A percentile compares a stretch with the other conserved stretches of the same genome.
Evolutionary conservation across 176 grass and related monocot species (phyloP).

Genomic region (Rhynchospora tenuis): DNA sequence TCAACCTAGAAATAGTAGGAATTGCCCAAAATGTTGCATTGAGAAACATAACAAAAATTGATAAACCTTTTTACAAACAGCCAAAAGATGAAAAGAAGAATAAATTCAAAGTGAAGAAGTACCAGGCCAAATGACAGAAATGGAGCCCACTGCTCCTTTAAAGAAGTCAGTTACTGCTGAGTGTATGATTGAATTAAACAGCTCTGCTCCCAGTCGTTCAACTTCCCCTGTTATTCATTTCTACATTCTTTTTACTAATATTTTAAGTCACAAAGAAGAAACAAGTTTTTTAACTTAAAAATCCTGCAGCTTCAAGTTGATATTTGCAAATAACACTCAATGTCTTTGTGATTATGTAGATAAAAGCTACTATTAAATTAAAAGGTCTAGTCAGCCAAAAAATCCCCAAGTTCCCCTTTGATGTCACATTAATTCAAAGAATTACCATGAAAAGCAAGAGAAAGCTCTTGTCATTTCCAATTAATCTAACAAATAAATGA

Average conservation of each 20-base stretch:
- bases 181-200: background rate
- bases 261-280: background rate
- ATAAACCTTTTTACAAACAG: background rate
- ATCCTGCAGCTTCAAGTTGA: background rate
- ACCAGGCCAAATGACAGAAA: slow-evolving; percentile 20
- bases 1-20: slow-evolving; percentile 9
- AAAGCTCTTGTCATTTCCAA: background rate
- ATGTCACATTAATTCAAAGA: background rate
- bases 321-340: background rate
- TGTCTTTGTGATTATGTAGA: background rate
- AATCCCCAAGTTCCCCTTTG: background rate
- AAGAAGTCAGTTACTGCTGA: background rate
- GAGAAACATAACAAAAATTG: background rate
- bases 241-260: background rate
- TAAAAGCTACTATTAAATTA: background rate
- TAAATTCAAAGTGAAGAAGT: slow-evolving; percentile 5
- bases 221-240: slow-evolving; percentile 10
- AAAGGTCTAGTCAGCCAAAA: background rate
- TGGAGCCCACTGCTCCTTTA: slow-evolving; percentile 11
- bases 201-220: slow-evolving; percentile 9
- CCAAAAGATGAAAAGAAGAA: background rate
- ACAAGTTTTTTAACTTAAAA: background rate
- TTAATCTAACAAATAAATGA: background rate
- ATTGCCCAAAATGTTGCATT: slow-evolving; percentile 20
- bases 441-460: background rate